Evolutionary conservation across 495 filamentous ascomycete species (phyloP), one percentile per base, ranked within the genome.

Genomic region (Alectoria sarmentosa): DNA sequence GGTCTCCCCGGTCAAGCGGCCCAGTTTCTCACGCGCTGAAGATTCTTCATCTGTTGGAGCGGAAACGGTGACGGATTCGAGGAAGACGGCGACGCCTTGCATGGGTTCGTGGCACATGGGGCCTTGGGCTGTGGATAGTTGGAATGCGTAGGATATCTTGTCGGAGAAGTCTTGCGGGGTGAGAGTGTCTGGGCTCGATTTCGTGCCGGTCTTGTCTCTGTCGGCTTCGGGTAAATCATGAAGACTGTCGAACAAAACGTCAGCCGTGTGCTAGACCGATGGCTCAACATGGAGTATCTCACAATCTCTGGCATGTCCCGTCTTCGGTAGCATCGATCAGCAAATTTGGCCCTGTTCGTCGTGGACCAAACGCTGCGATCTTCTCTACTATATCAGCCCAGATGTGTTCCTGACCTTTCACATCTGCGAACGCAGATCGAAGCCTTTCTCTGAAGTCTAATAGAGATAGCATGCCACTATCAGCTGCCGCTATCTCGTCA

Each of bases 51-150:
- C 82, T 0, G 78, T 67, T 17, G 78, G 75, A 62, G 76, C 69
- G 59, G 81, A 74, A 17, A 93, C 76, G 4, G 82, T 76, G 15
- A 96, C 76, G 46, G 90, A 86, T 76, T 99, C 92, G 61, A 98
- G 77, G 76, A 96, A 91, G 65, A 97, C 90, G 34, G 91, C 94
- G 4, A 96, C 80, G 42, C 95, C 94, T 78, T 96, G 94, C 23
- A 97, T 86, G 3, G 93, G 93, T 71, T 99, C 94, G 70, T 90
- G 82, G 74, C 95, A 98, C 42, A 99, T 82, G 13, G 94, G 93
- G 0, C 94, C 94, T 70, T 93, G 88, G 41, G 83, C 82, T 19
- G 88, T 96, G n/a, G 90, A 86, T 0, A 99, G 84, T 72, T 99
- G 94, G 82, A 98, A 98, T 54, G 89, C 91, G 72, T 99, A 90